These are phyloP conservation scores for Auriscalpium orientale DNA, from an alignment of 768 basidiomycete genomes.

Conservation along the genomic window DNA sequence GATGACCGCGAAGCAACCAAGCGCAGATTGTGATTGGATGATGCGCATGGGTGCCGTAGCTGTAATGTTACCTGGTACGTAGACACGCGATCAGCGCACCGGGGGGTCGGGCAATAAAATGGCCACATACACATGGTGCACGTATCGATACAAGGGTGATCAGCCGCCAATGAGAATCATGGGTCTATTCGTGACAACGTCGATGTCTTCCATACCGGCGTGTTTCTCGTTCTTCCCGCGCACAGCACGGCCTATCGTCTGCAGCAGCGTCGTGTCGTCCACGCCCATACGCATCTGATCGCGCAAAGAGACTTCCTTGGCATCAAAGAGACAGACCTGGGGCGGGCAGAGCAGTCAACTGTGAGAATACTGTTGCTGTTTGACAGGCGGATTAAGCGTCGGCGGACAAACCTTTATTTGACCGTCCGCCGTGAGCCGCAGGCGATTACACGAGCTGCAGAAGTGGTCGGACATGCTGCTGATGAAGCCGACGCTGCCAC, in stretches of 20 bases:
- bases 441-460: slow-evolving; percentile 75
- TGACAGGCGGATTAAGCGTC: background rate
- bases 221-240: slow-evolving; percentile 72
- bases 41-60: background rate
- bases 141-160: slow-evolving; percentile 20
- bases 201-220: slow-evolving; percentile 76
- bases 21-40: too few species aligned
- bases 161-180: slow-evolving; percentile 96
- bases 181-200: slow-evolving; percentile 69
- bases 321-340: slow-evolving; percentile 84
- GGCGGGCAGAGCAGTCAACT: background rate
- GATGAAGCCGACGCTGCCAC: slow-evolving; percentile 78
- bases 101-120: background rate
- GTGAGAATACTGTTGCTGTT: background rate
- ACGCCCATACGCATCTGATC: slow-evolving; percentile 63
- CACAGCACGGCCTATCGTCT: slow-evolving; percentile 58
- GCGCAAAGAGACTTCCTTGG: slow-evolving; percentile 75
- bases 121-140: background rate
- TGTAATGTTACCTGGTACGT: background rate
- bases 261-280: slow-evolving; percentile 53
- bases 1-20: too few species aligned
- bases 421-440: slow-evolving; percentile 84
- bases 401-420: slow-evolving; percentile 62
- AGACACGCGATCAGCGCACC: background rate
- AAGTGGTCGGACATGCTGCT: slow-evolving; percentile 94